phyloP scores from a whole-genome alignment of 768 basidiomycete species.

The Termitomyces sp. region DNA sequence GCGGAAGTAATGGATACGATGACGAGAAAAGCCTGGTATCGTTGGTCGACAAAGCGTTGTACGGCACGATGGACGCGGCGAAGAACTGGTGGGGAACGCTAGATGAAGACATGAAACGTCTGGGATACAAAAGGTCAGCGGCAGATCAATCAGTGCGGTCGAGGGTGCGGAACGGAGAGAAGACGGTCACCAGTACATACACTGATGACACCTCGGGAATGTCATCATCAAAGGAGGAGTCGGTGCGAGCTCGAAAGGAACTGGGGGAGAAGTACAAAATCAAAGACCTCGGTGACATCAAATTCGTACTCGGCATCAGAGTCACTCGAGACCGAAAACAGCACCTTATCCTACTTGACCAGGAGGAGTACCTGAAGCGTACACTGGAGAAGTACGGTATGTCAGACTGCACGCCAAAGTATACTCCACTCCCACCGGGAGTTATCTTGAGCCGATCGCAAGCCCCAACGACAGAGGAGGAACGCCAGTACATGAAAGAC shows the following conservation, averaged over 20 bases:
- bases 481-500: neutral
- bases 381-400: neutral
- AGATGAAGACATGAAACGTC: neutral
- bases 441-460: neutral
- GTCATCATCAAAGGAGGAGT: neutral
- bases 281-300: neutral
- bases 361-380: neutral
- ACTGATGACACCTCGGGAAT: neutral
- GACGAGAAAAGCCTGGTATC: no score
- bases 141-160: conserved; percentile 17
- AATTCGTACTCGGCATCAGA: neutral
- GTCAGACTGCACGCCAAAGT: conserved; percentile 20
- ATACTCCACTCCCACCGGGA: neutral
- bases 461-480: neutral
- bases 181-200: conserved; percentile 12
- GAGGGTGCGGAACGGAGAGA: neutral
- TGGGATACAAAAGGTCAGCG: conserved; percentile 14
- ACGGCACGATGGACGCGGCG: neutral
- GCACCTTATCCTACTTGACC: neutral
- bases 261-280: neutral
- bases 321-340: neutral
- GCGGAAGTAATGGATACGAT: no score
- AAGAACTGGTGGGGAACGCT: conserved; percentile 4
- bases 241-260: neutral
- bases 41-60: neutral